These are phyloP conservation scores for Ammopiptanthus mongolicus DNA, from an alignment of 306 rosid genomes.

Conservation along the genomic window DNA sequence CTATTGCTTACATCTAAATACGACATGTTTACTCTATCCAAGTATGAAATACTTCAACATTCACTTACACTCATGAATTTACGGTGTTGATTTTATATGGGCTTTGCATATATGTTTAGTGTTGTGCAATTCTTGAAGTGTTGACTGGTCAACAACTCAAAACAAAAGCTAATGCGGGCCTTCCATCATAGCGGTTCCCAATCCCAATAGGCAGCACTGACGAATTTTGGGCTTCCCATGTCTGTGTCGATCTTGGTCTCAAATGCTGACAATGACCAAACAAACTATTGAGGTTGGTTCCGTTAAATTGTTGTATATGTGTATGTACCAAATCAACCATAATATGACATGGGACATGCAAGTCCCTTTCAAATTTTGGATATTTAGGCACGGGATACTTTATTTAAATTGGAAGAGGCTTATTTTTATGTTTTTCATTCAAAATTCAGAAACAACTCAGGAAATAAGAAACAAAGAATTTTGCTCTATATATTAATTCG, in stretches of 20 bases:
- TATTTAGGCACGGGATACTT: not conserved
- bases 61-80: no score
- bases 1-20: no score
- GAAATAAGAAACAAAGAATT: not conserved
- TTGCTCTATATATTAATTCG: conserved; percentile 19
- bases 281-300: not conserved
- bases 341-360: not conserved
- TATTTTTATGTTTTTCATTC: not conserved
- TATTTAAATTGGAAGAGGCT: not conserved
- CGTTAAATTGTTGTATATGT: not conserved
- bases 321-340: not conserved
- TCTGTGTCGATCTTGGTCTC: conserved; percentile 16
- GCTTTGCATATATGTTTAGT: no score
- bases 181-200: not conserved
- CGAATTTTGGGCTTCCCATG: conserved; percentile 21
- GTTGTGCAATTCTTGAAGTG: not conserved
- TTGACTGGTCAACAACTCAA: conserved; percentile 38
- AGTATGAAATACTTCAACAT: no score
- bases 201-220: conserved; percentile 18
- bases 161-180: conserved; percentile 19
- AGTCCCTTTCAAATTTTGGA: not conserved
- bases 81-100: no score
- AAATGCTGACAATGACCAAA: conserved; percentile 18
- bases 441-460: not conserved
- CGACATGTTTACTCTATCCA: no score